Base-by-base conservation (phyloP, 495 filamentous ascomycete species). In the Trichocladium antarcticum region DNA sequence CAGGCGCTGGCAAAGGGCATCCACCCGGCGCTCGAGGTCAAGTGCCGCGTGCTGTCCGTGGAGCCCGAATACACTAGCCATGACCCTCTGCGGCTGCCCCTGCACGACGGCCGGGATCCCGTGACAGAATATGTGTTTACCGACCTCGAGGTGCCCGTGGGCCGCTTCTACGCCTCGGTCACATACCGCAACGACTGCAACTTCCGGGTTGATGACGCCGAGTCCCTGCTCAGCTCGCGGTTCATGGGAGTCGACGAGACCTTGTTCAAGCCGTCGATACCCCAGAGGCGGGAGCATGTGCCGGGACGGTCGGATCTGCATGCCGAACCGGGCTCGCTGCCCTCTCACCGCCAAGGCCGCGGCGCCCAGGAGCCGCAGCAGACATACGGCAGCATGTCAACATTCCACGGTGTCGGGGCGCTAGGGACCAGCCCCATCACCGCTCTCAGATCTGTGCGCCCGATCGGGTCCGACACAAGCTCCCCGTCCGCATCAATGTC, bases 341-440 rank as follows among this genome's bases (percentile, higher is more conserved):
- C 85, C 10, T 66, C 72, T 27, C 68, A 72, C 16, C 67, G 70
- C 15, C 65, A 73, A 12, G 56, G 42, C 9, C 64, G 70, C 12
- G 70, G 77, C 16, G 58, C 69, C 49, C 77, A 76, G 1, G 85
- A 87, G 60, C 76, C 74, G 32, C 81, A 82, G 51, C 85, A 85
- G 54, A 85, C 89, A 21, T 96, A 95, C 57, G 92, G 92, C 32
- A 95, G 89, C 57, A 58, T 96, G 48, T 93, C 88, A 3, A 95
- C 90, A 5, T 96, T 90, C 57, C 92, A 95, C 64, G 84, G 89
- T 44, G 77, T 81, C 41, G 87, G 80, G 34, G 76, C 83, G 3
- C 63, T 78, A 7, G 84, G 85, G 15, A 82, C 89, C 29, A 95
- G 89, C 57, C 89, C 89, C 15, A 80, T 96, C 24, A 88, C 89